Evolutionary conservation across 352 stramenopile genomes (phyloP).

Genomic region (Phytophthora hybrid): DNA sequence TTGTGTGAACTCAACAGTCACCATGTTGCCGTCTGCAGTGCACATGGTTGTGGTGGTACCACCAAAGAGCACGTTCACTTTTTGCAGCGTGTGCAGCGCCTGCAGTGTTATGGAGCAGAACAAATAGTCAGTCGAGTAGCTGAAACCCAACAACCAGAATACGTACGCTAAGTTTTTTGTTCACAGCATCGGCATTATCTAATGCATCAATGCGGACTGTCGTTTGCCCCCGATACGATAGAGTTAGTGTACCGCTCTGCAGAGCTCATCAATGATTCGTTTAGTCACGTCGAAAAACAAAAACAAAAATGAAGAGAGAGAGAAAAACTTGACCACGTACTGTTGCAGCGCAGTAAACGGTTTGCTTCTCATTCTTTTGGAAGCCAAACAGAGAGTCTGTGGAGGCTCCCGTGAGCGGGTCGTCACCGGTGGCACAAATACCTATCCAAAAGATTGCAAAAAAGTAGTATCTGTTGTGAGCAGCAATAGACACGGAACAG

Average conservation of each 20-base stretch:
- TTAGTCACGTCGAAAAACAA: not conserved
- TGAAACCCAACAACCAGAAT: not conserved
- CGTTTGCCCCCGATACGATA: constrained; percentile 70
- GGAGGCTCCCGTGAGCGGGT: constrained; percentile 73
- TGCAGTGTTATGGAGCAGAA: constrained; percentile 11
- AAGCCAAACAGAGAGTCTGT: constrained; percentile 72
- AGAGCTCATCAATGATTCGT: not conserved
- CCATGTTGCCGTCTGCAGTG: constrained; percentile 70
- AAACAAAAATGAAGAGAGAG: not conserved
- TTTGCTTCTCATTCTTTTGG: constrained; percentile 89
- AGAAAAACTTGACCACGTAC: constrained; percentile 33
- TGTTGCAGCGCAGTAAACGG: constrained; percentile 68
- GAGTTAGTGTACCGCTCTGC: constrained; percentile 74
- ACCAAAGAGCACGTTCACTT: constrained; percentile 64
- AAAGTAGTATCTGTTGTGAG: constrained; percentile 6
- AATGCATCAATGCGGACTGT: constrained; percentile 70
- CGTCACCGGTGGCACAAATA: constrained; percentile 64
- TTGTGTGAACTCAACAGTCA: constrained; percentile 84
- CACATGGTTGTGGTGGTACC: constrained; percentile 68
- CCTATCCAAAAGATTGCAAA: constrained; percentile 34
- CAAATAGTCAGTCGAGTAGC: not conserved
- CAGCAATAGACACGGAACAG: not conserved
- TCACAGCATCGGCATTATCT: constrained; percentile 69
- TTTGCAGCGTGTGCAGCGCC: constrained; percentile 66
- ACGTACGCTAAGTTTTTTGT: constrained; percentile 73